These are phyloP conservation scores for Cutaneotrichosporon curvatum DNA, from an alignment of 1,284 basidiomycete species.

Conservation along the genomic window DNA sequence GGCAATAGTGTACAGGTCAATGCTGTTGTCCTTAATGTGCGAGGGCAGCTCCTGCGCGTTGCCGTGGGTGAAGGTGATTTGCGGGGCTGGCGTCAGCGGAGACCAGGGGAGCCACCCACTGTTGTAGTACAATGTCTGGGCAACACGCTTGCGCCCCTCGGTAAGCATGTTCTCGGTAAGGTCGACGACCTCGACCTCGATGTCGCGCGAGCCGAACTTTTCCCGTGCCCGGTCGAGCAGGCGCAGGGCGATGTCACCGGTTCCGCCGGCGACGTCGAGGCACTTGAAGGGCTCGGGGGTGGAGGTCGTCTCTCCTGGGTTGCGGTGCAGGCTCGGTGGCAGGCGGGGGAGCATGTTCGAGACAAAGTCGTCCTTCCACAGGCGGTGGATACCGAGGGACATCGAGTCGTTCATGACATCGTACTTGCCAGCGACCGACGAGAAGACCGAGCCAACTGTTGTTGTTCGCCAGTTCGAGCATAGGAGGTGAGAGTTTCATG, in stretches of 20 bases:
- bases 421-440: conserved; percentile 91
- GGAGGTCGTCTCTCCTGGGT: conserved; percentile 14
- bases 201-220: conserved; percentile 78
- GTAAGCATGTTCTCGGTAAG: conserved; percentile 94
- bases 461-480: no score
- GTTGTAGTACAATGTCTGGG: conserved; percentile 92
- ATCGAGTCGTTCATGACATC: conserved; percentile 99
- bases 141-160: conserved; percentile 84
- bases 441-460: conserved; percentile 84
- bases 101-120: conserved; percentile 50
- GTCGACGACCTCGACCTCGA: conserved; percentile 84
- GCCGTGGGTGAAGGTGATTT: conserved; percentile 85
- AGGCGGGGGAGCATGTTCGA: conserved; percentile 62
- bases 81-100: conserved; percentile 59
- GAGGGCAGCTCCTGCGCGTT: conserved; percentile 78
- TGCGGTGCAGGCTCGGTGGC: conserved; percentile 37
- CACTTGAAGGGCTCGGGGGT: conserved; percentile 50
- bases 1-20: conserved; percentile 96
- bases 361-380: conserved; percentile 97
- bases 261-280: conserved; percentile 96
- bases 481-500: background rate
- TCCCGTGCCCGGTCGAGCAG: conserved; percentile 88
- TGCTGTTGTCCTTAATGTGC: conserved; percentile 63
- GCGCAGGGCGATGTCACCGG: conserved; percentile 92
- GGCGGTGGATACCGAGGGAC: conserved; percentile 88